Percentiles rank a stretch among this genome's conserved stretches.
Conservation (phyloP, 148 eudicot species). For the Silene conica region DNA sequence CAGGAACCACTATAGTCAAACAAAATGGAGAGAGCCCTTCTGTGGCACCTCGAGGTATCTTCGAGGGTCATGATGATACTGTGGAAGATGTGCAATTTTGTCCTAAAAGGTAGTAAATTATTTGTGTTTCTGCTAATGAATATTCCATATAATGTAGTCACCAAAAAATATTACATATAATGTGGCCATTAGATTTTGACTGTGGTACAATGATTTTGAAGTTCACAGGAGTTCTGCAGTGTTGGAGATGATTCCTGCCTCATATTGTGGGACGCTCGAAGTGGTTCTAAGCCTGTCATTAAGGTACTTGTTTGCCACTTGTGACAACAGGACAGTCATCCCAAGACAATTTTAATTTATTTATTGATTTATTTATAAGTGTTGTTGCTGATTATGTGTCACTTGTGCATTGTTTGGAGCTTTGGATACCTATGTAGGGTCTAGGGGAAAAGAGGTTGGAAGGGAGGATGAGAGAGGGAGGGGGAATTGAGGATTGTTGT, state of each 20-base stretch:
- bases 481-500: too few relatives aligned
- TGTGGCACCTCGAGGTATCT: slow-evolving; percentile 80
- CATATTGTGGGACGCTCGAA: slow-evolving; percentile 93
- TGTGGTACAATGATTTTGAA: slow-evolving; percentile 35
- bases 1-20: slow-evolving; percentile 56
- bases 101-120: slow-evolving; percentile 65
- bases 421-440: too few relatives aligned
- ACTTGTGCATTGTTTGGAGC: too few relatives aligned
- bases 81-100: slow-evolving; percentile 98
- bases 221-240: slow-evolving; percentile 95
- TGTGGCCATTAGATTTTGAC: slow-evolving; percentile 23
- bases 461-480: too few relatives aligned
- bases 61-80: slow-evolving; percentile 84
- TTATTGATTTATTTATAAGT: too few relatives aligned
- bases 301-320: slow-evolving; percentile 46
- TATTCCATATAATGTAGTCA: neutral
- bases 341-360: neutral
- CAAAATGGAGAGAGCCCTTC: slow-evolving; percentile 64
- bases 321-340: neutral
- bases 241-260: slow-evolving; percentile 99
- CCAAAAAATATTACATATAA: neutral
- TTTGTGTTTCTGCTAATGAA: neutral
- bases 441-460: too few relatives aligned
- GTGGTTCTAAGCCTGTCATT: slow-evolving; percentile 55
- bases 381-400: neutral